Evolutionary conservation across 306 rosid species (phyloP).

Genomic region (Citrullus amarus): DNA sequence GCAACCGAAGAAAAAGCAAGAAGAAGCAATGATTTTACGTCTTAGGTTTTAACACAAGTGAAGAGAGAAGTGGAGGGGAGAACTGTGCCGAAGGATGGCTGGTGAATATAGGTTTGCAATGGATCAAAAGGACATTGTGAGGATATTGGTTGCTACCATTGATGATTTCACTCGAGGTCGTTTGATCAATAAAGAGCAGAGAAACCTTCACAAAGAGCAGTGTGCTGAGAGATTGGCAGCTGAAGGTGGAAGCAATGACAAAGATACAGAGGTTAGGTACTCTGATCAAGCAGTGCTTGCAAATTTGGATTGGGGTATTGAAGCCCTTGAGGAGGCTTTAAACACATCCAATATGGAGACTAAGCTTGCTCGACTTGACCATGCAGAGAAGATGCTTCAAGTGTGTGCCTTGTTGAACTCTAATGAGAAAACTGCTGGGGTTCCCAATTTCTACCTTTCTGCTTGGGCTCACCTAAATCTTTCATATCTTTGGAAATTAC

Average conservation of each 20-base stretch:
- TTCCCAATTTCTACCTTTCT: slow-evolving; percentile 80
- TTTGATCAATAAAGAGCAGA: slow-evolving; percentile 52
- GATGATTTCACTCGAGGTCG: slow-evolving; percentile 55
- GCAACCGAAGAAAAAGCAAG: neutral
- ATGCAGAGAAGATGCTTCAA: slow-evolving; percentile 83
- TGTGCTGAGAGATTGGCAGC: slow-evolving; percentile 94
- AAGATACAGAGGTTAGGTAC: slow-evolving; percentile 53
- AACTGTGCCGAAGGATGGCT: slow-evolving; percentile 22
- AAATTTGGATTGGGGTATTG: slow-evolving; percentile 92
- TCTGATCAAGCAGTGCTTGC: slow-evolving; percentile 90
- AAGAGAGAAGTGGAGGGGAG: neutral
- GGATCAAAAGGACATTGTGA: slow-evolving; percentile 60
- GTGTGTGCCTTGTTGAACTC: slow-evolving; percentile 80
- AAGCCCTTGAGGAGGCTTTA: slow-evolving; percentile 92
- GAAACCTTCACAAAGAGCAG: slow-evolving; percentile 63
- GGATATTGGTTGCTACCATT: slow-evolving; percentile 37
- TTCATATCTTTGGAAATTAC: slow-evolving; percentile 64
- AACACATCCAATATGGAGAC: slow-evolving; percentile 69
- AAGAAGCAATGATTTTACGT: neutral
- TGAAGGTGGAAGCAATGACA: slow-evolving; percentile 57
- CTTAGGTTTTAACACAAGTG: neutral
- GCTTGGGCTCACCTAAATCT: slow-evolving; percentile 90
- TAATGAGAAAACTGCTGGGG: slow-evolving; percentile 77
- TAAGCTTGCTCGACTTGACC: slow-evolving; percentile 69
- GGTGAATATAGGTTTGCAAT: slow-evolving; percentile 40